These are phyloP conservation scores for Bauhinia variegata DNA, from an alignment of 306 rosid genomes.

Conservation along the genomic window DNA sequence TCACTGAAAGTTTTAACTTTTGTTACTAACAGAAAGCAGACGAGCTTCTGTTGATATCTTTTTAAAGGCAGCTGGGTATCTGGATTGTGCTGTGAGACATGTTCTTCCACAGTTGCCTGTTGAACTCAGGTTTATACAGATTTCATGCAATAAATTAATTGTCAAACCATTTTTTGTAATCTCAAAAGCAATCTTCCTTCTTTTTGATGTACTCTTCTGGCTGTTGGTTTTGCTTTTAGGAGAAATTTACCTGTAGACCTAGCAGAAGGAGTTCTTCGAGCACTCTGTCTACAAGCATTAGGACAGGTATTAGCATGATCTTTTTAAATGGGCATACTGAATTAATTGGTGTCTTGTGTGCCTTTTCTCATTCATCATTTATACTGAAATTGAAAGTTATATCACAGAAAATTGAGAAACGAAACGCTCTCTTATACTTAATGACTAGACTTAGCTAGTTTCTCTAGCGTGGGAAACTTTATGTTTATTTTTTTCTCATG, in stretches of 20 bases:
- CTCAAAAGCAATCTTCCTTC: slow-evolving; percentile 14
- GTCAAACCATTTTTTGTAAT: slow-evolving; percentile 14
- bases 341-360: not conserved
- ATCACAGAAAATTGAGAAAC: not conserved
- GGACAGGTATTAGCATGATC: slow-evolving; percentile 70
- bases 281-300: slow-evolving; percentile 87
- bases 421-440: not conserved
- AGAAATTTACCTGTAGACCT: slow-evolving; percentile 91
- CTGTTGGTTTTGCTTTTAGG: slow-evolving; percentile 54
- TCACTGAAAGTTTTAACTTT: slow-evolving; percentile 18
- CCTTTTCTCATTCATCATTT: not conserved
- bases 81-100: slow-evolving; percentile 93
- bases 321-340: slow-evolving; percentile 17
- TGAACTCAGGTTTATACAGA: slow-evolving; percentile 72
- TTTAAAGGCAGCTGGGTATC: slow-evolving; percentile 88
- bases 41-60: slow-evolving; percentile 84
- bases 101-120: slow-evolving; percentile 86
- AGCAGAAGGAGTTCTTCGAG: slow-evolving; percentile 94
- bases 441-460: not conserved
- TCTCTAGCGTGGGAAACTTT: not conserved
- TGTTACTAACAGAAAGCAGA: slow-evolving; percentile 71
- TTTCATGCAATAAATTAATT: slow-evolving; percentile 17
- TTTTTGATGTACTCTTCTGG: slow-evolving; percentile 32
- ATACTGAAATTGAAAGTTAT: not conserved
- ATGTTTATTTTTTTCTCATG: not conserved